phyloP scores from a whole-genome alignment of 164 flowering plant genomes.

The Tetrastigma voinierianum region DNA sequence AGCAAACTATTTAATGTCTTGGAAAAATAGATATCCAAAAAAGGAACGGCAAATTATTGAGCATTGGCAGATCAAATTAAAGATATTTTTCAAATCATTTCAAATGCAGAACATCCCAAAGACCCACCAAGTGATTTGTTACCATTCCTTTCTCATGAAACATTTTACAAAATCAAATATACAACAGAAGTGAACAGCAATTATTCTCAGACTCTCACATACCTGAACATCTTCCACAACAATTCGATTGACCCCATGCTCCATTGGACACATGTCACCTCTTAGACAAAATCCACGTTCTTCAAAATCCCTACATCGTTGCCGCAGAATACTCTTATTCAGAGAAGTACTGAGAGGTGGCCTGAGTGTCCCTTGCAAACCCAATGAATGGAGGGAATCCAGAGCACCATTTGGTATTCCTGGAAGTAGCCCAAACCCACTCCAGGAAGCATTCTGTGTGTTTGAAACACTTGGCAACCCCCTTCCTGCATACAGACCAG shows the following conservation, averaged over 20 bases:
- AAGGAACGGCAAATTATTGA: too few relatives aligned
- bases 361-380: constrained; percentile 58
- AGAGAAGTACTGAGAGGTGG: constrained; percentile 65
- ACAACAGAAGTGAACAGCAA: neutral
- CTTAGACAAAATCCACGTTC: constrained; percentile 97
- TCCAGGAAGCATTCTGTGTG: constrained; percentile 65
- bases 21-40: too few relatives aligned
- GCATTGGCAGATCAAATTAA: too few relatives aligned
- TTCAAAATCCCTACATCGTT: constrained; percentile 93
- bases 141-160: neutral
- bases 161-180: neutral
- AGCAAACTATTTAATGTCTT: too few relatives aligned
- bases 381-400: constrained; percentile 66
- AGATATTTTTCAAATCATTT: too few relatives aligned
- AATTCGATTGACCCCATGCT: constrained; percentile 93
- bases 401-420: constrained; percentile 74
- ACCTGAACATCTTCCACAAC: constrained; percentile 99
- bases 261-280: constrained; percentile 99
- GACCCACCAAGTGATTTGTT: too few relatives aligned
- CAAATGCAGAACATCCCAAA: too few relatives aligned
- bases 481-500: constrained; percentile 60
- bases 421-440: constrained; percentile 71
- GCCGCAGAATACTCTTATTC: constrained; percentile 62
- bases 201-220: constrained; percentile 9
- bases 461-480: constrained; percentile 64